Base-by-base conservation (phyloP, 169 alveolate species). In the Besnoitia besnoiti region DNA sequence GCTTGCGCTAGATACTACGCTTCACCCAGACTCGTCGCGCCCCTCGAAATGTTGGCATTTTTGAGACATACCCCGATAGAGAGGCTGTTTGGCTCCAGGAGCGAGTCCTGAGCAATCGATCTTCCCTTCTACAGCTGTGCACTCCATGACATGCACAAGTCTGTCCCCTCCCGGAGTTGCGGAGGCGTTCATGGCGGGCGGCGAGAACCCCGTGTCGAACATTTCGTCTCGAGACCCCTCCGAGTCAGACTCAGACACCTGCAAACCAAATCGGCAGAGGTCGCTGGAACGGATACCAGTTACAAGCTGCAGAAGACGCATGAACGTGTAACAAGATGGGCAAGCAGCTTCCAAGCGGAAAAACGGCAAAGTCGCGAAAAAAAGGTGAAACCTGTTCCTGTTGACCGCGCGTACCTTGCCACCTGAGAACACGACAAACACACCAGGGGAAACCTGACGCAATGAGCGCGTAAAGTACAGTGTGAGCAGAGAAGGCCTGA, bases 131-230 rank as follows among this genome's bases (percentile, higher is more conserved):
- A 40, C 35, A 4, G 40, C 87, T 1, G 35, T n/a, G 40, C 87
- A 77, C 37, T 77, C 87, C 37, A 77, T 3, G 24, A 44, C 40
- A 24, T 77, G 87, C 3, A 77, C 55, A 30, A 19, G 27, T 5
- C 1, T 37, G 82, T 35, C 16, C 39, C 47, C 44, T 0, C 10
- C 8, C 40, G 82, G 47, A 73, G 82, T 30, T 12, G 46, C 82
- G 16, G 47, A 39, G 5, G n/a, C 82, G n/a, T 73, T 73, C 82
- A 73, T 73, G 82, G 82, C 39, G 39, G 82, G 47, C 12, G 82
- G 82, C 47, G 82, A n/a, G n/a, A 37, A 37, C 46, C n/a, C 46
- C 46, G 16, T 1, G 30, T n/a, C 82, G 24, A 73, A 73, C 14
- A 73, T 7, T 2, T 37, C 82, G 16, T 73, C 47, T 19, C n/a